Base-by-base conservation (phyloP, 345 rosid genomes). In the Eucalyptus tenuipes region DNA sequence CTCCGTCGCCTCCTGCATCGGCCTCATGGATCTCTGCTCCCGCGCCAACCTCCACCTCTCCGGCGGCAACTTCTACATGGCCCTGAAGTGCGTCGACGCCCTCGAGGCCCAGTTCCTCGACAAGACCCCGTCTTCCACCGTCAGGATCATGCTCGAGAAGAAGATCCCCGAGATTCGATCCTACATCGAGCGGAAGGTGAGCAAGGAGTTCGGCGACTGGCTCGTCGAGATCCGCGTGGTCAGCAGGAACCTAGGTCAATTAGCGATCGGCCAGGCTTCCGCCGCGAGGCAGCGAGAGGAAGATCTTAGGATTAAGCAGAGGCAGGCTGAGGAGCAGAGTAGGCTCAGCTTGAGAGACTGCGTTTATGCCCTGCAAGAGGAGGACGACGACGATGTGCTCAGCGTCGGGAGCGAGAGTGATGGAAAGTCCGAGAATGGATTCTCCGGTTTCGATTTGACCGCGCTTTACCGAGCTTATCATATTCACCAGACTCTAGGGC, bases 241-340 rank as follows among this genome's bases (percentile, higher is more conserved):
- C 85, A 93, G 99, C 92, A 92, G 99, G 80, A 97, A 98, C 90
- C 89, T 96, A 49, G 99, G 99, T 17, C 99, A 98, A 88, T 90
- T 97, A 90, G 99, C 98, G 20, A 98, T 98, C 44, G 99, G 99
- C 44, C 98, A 98, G 90, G 99, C 99, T 53, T 97, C 98, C 2
- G 94, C 98, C 2, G 97, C 97, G 25, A 92, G 99, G 90, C 99
- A 97, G 91, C 94, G 98, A 6, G 99, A 98, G 88, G 99, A 98
- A 91, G 99, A 98, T 79, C 95, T 98, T 33, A 93, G 99, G 88
- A 95, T 95, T 33, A 98, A 97, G 95, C 99, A 98, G 96, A 92
- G 97, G 75, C 97, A 97, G 92, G 99, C 99, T 11, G 99, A 97
- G 91, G 99, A 98, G 85, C 99, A 97, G 91, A 98, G 97, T 85